Percentiles rank a stretch among this genome's conserved stretches.
Evolutionary conservation across 192 early-diverging fungal genomes (phyloP).

Genomic region (Polychytrium aggregatum): DNA sequence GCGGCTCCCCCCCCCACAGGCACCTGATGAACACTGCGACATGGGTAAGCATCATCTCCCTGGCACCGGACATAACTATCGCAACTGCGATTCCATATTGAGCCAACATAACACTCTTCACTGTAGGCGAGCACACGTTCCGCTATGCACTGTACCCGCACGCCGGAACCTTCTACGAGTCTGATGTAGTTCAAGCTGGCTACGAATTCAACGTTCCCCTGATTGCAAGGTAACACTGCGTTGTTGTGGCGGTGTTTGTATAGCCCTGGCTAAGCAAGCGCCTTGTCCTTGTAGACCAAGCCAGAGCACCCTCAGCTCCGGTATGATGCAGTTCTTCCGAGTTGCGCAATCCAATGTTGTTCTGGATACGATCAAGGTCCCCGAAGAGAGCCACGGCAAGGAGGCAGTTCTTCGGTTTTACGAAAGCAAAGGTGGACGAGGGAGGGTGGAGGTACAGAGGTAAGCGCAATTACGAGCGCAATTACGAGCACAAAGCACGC

Average conservation of each 20-base stretch:
- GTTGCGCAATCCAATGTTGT: conserved; percentile 55
- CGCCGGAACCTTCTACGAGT: conserved; percentile 65
- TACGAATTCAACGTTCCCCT: conserved; percentile 87
- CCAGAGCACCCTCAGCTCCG: not conserved
- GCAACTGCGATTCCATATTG: not conserved
- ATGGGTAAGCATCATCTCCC: conserved; percentile 33
- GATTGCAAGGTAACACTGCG: conserved; percentile 29
- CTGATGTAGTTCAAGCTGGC: conserved; percentile 73
- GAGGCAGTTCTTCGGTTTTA: conserved; percentile 64
- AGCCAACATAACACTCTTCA: conserved; percentile 1
- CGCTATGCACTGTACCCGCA: conserved; percentile 88
- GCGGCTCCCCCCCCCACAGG: conserved; percentile 70
- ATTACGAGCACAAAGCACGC: not conserved
- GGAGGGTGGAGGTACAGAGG: conserved; percentile 37
- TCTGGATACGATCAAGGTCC: conserved; percentile 82
- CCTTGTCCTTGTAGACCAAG: conserved; percentile 17
- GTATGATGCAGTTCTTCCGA: conserved; percentile 6
- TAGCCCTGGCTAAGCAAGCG: too few species aligned
- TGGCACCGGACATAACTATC: too few species aligned
- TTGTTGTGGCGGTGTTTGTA: too few species aligned
- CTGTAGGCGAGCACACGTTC: conserved; percentile 54
- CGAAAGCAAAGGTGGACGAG: conserved; percentile 85
- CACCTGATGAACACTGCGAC: conserved; percentile 55
- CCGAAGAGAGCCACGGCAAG: conserved; percentile 40
- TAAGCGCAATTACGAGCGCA: too few species aligned